Base-by-base conservation (phyloP, 2,329 filamentous ascomycete species). In the Curvularia verruculosa region DNA sequence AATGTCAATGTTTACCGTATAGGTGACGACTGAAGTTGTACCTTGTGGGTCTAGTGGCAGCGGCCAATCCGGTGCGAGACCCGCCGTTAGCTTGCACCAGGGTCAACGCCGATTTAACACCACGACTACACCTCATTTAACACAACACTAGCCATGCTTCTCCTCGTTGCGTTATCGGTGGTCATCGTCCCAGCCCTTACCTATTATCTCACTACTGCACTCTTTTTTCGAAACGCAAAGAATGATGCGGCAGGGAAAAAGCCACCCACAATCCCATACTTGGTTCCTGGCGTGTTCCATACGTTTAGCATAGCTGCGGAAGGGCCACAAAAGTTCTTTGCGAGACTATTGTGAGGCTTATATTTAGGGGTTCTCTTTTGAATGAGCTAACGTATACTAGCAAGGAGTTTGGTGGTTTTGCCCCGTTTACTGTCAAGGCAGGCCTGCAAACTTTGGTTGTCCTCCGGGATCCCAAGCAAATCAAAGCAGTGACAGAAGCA, bases 211-310 rank as follows among this genome's bases (percentile, higher is more conserved):
- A 64, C 68, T 13, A 65, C 63, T 7, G 18, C 39, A 1, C 7
- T 61, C 6, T 71, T 73, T 39, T 63, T 63, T 40, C 63, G 58
- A 26, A 61, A 28, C 41, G 21, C 52, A 0, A 63, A 66, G 9
- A 65, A 56, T 31, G 64, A 41, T 39, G 23, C 21, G 3, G n/a
- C 3, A 0, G 51, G 47, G 5, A 68, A 67, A 21, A 52, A 21
- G n/a, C 68, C 70, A 8, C 66, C 69, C 2, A 65, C 61, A 18
- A 49, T 68, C 19, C 69, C 70, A 7, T 73, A 67, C 37, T 56
- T 61, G 15, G 34, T 71, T 4, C 65, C 67, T 5, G 67, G 63
- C 2, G 12, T 69, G 21, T 71, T 65, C 43, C 66, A 70, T 48
- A 51, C 59, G 1, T 58, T 65, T 29, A 58, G 61, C 9, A 41